Conservation (phyloP, 345 rosid genomes). For the Heritiera littoralis region DNA sequence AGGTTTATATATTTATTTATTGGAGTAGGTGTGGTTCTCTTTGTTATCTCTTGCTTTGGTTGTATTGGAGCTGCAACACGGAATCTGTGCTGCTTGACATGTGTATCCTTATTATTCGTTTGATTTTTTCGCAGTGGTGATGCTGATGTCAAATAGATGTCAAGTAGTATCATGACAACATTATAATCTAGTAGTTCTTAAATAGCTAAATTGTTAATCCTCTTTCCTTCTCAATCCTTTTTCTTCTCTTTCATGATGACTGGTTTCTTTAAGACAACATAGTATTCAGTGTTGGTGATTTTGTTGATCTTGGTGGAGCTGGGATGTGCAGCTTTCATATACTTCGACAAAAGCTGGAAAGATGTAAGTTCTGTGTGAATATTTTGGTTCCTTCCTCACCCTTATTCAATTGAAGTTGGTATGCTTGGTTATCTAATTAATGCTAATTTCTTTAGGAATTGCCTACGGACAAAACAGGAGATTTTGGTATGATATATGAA, state of each 20-base stretch:
- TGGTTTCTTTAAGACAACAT: conserved; percentile 60
- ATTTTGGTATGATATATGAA: conserved; percentile 64
- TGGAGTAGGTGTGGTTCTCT: conserved; percentile 78
- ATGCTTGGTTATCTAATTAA: conserved; percentile 5
- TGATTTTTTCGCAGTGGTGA: conserved; percentile 1
- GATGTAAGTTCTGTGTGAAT: conserved; percentile 49
- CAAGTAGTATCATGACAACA: not conserved
- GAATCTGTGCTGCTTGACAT: conserved; percentile 89
- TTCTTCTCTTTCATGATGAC: conserved; percentile 17
- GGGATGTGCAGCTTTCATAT: conserved; percentile 88
- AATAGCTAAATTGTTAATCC: not conserved
- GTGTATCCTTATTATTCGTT: conserved; percentile 68
- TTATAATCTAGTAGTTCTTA: not conserved
- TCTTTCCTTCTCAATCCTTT: not conserved
- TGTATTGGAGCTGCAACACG: conserved; percentile 77
- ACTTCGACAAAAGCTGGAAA: conserved; percentile 87
- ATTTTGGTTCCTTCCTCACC: conserved; percentile 1
- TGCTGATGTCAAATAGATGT: conserved; percentile 3
- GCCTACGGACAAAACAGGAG: conserved; percentile 84
- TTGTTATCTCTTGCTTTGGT: conserved; percentile 88
- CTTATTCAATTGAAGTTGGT: conserved; percentile 10
- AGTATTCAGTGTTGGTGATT: conserved; percentile 78
- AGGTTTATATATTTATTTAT: conserved; percentile 94
- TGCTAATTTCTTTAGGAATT: conserved; percentile 53
- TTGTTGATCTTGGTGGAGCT: conserved; percentile 86